A percentile compares a stretch with the other conserved stretches of the same genome.
These are phyloP conservation scores for Prototheca stagnorum DNA, from an alignment of 163 green algal genomes.

Conservation along the genomic window DNA sequence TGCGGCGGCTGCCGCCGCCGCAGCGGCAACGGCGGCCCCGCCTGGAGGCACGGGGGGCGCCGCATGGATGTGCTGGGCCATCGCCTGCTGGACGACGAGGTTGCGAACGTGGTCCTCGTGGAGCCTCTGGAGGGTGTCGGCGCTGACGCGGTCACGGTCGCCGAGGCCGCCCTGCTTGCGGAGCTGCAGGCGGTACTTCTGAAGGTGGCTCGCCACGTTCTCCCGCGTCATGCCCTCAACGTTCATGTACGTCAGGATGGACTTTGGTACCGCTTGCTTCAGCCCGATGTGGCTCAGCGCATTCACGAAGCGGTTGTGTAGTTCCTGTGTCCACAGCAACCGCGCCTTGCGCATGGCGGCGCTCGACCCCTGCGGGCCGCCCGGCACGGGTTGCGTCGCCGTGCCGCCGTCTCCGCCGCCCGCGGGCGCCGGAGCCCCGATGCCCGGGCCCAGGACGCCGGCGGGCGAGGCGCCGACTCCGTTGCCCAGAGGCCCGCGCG, in stretches of 20 bases:
- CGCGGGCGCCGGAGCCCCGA: not conserved
- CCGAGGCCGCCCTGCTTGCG: constrained; percentile 9
- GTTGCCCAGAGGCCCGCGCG: no score
- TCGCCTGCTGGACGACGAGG: constrained; percentile 21
- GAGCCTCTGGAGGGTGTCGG: constrained; percentile 9
- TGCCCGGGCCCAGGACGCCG: no score
- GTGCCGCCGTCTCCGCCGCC: not conserved
- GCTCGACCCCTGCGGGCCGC: not conserved
- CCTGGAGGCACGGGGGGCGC: not conserved
- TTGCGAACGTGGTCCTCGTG: constrained; percentile 19
- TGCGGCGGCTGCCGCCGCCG: no score
- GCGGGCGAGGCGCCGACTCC: not conserved
- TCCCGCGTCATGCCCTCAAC: constrained; percentile 83
- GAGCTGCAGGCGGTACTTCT: constrained; percentile 76
- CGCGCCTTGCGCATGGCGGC: constrained; percentile 36
- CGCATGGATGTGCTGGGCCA: no score
- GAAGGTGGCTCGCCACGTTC: constrained; percentile 89
- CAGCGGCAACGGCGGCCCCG: not conserved
- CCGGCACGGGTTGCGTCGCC: no score
- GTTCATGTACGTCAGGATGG: constrained; percentile 81
- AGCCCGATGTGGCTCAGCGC: constrained; percentile 57
- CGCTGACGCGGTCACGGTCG: constrained; percentile 4
- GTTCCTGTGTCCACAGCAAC: constrained; percentile 79
- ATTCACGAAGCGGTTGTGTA: constrained; percentile 89
- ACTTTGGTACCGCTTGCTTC: constrained; percentile 77